These are phyloP conservation scores for Metarhizium robertsii DNA, from an alignment of 2,329 filamentous ascomycete species.

Conservation along the genomic window DNA sequence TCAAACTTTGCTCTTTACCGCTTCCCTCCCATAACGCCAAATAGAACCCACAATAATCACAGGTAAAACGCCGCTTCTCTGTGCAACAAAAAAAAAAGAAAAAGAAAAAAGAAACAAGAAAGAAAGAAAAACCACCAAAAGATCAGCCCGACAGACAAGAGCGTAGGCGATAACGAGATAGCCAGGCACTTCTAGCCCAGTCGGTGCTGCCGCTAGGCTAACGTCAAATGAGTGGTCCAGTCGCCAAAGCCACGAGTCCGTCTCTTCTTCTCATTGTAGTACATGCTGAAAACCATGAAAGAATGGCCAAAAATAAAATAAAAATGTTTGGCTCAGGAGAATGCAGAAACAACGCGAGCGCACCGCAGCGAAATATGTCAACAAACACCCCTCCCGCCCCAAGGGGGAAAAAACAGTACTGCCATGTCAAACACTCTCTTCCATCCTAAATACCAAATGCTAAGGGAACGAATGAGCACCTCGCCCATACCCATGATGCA, in stretches of 20 bases:
- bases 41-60: conserved; percentile 11
- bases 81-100: conserved; percentile 1
- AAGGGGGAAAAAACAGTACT: no score
- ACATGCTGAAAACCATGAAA: not conserved
- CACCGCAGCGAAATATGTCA: no score
- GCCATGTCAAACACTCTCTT: not conserved
- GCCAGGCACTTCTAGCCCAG: not conserved
- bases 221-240: not conserved
- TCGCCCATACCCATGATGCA: not conserved
- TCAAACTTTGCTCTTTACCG: conserved; percentile 19
- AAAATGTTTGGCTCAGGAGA: not conserved
- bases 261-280: not conserved
- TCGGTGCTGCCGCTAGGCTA: not conserved
- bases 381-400: no score
- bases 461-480: not conserved
- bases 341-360: not conserved
- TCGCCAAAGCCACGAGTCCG: not conserved
- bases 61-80: conserved; percentile 16
- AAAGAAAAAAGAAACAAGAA: not conserved
- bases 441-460: not conserved
- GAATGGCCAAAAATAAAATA: not conserved
- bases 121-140: not conserved
- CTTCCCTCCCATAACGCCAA: conserved; percentile 21
- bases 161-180: not conserved
- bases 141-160: not conserved